phyloP scores from a whole-genome alignment of 805 yeast species.

The Saturnispora kantuleensis region DNA sequence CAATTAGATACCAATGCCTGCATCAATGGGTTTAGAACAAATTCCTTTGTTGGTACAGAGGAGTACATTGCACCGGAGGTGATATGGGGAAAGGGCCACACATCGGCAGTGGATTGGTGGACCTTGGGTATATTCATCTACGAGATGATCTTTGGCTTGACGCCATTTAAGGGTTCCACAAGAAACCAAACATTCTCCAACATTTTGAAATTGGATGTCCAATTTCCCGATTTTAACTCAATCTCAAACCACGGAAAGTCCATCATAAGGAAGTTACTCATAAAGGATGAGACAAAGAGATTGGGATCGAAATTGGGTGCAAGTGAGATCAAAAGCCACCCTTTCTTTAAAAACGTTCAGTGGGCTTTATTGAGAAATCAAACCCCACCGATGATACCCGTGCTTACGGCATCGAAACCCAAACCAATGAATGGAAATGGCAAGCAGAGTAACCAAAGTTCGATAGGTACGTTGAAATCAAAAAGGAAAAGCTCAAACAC shows the following conservation, averaged over 20 bases:
- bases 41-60: slow-evolving; percentile 97
- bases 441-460: slow-evolving; percentile 18
- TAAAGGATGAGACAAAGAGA: slow-evolving; percentile 82
- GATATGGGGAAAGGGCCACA: slow-evolving; percentile 92
- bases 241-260: slow-evolving; percentile 70
- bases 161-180: slow-evolving; percentile 91
- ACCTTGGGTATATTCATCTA: slow-evolving; percentile 86
- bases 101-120: slow-evolving; percentile 99
- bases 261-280: slow-evolving; percentile 68
- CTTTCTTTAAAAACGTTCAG: slow-evolving; percentile 82
- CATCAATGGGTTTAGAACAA: slow-evolving; percentile 91
- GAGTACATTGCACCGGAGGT: slow-evolving; percentile 99
- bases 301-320: slow-evolving; percentile 93
- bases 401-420: slow-evolving; percentile 29
- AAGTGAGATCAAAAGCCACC: slow-evolving; percentile 83
- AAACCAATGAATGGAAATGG: slow-evolving; percentile 11
- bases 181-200: slow-evolving; percentile 86
- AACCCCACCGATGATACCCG: slow-evolving; percentile 94
- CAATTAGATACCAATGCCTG: slow-evolving; percentile 90
- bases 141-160: slow-evolving; percentile 92
- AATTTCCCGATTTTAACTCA: slow-evolving; percentile 51
- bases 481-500: slow-evolving; percentile 25
- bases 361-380: slow-evolving; percentile 94
- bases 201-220: slow-evolving; percentile 73
- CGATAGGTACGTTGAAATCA: slow-evolving; percentile 37